Percentiles rank a stretch among this genome's conserved stretches.
Evolutionary conservation across 2,329 filamentous ascomycete genomes (phyloP).

Genomic region (Raffaelea arxii): DNA sequence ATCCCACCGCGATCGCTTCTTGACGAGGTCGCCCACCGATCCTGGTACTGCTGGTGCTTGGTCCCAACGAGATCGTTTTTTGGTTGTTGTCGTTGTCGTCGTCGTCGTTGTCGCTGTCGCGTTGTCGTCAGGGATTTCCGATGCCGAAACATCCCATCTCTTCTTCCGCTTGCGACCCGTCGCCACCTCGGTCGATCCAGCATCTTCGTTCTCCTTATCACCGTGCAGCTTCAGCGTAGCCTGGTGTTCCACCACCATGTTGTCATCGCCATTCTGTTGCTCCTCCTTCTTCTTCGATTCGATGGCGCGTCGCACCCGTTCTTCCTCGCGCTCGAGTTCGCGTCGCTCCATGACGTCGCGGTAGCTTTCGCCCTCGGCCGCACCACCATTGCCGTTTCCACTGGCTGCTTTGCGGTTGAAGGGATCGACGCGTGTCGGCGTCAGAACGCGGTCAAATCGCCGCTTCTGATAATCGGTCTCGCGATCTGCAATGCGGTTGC

Average conservation of each 20-base stretch:
- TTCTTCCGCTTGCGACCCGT: conserved; percentile 77
- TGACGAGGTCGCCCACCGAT: conserved; percentile 50
- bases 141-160: conserved; percentile 78
- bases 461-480: conserved; percentile 98
- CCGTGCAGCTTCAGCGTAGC: conserved; percentile 66
- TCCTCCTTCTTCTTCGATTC: conserved; percentile 61
- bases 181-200: conserved; percentile 54
- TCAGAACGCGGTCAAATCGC: conserved; percentile 78
- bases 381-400: conserved; percentile 57
- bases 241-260: conserved; percentile 57
- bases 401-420: too few species aligned
- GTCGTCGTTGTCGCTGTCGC: conserved; percentile 30
- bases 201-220: conserved; percentile 63
- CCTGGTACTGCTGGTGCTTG: conserved; percentile 54
- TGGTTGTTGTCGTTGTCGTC: conserved; percentile 39
- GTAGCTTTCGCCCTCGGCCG: conserved; percentile 73
- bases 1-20: conserved; percentile 84
- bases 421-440: conserved; percentile 75
- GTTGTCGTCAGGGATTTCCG: conserved; percentile 30
- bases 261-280: conserved; percentile 49
- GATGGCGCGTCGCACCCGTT: conserved; percentile 71
- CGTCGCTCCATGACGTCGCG: conserved; percentile 83
- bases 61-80: conserved; percentile 85
- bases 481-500: conserved; percentile 80
- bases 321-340: conserved; percentile 89